A percentile compares a stretch with the other conserved stretches of the same genome.
Evolutionary conservation across 768 basidiomycete species (phyloP).

Genomic region (Naematelia encephala): DNA sequence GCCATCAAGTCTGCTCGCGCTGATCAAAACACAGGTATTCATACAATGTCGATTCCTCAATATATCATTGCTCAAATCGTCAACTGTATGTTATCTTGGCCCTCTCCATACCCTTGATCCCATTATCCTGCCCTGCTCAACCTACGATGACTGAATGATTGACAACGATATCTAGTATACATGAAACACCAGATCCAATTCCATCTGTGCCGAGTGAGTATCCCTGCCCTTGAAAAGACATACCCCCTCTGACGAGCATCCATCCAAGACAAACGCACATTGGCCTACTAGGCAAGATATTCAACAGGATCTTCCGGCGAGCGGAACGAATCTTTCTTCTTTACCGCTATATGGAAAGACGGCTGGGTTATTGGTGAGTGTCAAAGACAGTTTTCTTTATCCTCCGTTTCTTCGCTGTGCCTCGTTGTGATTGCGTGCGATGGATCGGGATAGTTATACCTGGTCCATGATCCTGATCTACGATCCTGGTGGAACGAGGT

Average conservation of each 20-base stretch:
- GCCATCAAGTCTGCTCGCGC: neutral
- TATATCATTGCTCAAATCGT: slow-evolving; percentile 40
- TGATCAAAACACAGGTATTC: slow-evolving; percentile 31
- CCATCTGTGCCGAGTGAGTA: slow-evolving; percentile 15
- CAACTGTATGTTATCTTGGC: slow-evolving; percentile 27
- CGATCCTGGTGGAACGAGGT: no score
- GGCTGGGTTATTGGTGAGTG: slow-evolving; percentile 45
- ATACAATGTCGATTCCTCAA: slow-evolving; percentile 42
- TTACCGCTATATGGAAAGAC: slow-evolving; percentile 43
- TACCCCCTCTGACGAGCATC: neutral
- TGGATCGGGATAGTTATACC: no score
- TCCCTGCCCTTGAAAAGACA: neutral
- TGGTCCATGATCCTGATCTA: no score
- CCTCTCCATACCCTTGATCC: no score
- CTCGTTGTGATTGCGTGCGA: no score
- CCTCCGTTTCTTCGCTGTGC: no score
- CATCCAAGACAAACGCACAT: neutral
- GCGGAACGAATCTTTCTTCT: slow-evolving; percentile 13
- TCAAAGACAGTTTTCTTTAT: no score
- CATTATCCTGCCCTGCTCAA: no score
- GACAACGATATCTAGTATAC: slow-evolving; percentile 13
- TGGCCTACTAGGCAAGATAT: neutral
- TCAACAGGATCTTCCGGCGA: neutral
- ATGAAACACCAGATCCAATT: slow-evolving; percentile 20
- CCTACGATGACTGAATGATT: no score